Evolutionary conservation across 768 basidiomycete genomes (phyloP).

Genomic region (Termitomyces sp.): DNA sequence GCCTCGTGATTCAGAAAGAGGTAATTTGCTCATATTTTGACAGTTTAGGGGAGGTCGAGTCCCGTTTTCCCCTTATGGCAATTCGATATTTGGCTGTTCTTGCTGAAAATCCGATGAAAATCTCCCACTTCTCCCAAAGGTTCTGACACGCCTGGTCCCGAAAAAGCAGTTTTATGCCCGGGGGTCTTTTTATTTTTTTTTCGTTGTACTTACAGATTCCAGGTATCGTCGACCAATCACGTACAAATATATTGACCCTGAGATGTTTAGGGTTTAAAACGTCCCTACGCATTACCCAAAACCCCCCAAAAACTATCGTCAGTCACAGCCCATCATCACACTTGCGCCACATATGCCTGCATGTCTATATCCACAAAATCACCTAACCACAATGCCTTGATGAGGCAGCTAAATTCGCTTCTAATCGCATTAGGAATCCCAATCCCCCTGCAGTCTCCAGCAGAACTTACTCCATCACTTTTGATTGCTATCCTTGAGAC

Average conservation of each 20-base stretch:
- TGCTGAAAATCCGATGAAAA: neutral
- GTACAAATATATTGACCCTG: neutral
- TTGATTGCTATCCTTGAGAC: constrained; percentile 70
- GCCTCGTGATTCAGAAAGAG: neutral
- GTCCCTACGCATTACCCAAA: neutral
- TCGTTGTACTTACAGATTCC: no score
- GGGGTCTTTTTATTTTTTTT: neutral
- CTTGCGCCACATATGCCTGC: constrained; percentile 18
- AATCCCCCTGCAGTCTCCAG: constrained; percentile 41
- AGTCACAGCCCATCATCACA: constrained; percentile 6
- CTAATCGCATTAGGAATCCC: constrained; percentile 17
- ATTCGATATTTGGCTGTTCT: neutral
- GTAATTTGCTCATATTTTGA: constrained; percentile 12
- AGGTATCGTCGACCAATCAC: neutral
- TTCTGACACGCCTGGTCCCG: neutral
- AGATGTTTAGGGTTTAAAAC: neutral
- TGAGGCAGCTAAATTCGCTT: constrained; percentile 18
- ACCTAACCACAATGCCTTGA: constrained; percentile 2
- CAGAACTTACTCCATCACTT: constrained; percentile 70
- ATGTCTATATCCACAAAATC: constrained; percentile 13
- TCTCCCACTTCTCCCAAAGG: neutral
- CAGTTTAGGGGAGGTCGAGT: constrained; percentile 17
- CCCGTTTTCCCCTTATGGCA: neutral
- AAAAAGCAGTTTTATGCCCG: neutral
- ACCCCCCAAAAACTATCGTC: neutral